These are phyloP conservation scores for Saccharomycopsis vini DNA, from an alignment of 805 yeast genomes.

Conservation along the genomic window DNA sequence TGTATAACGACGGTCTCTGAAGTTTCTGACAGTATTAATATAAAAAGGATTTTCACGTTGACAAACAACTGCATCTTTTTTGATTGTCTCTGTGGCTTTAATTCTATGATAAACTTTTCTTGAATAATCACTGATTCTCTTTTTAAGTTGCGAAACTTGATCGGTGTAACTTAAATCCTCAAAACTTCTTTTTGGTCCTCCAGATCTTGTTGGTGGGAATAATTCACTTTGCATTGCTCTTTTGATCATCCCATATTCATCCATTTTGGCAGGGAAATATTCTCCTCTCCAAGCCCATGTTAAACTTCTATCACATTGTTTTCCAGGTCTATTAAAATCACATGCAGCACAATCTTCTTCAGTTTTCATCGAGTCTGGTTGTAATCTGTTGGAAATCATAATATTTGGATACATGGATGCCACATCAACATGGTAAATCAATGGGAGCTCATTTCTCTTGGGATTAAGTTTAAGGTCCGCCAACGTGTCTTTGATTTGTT, in stretches of 20 bases:
- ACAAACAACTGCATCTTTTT: conserved; percentile 88
- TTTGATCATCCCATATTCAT: conserved; percentile 85
- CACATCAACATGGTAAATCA: conserved; percentile 95
- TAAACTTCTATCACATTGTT: conserved; percentile 80
- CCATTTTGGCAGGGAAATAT: conserved; percentile 80
- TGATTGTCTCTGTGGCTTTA: conserved; percentile 74
- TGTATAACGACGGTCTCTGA: conserved; percentile 93
- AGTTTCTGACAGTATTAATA: conserved; percentile 85
- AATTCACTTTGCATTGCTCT: conserved; percentile 72
- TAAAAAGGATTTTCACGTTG: conserved; percentile 97
- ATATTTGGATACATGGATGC: conserved; percentile 99
- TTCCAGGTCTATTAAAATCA: conserved; percentile 93
- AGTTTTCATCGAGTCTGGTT: conserved; percentile 94
- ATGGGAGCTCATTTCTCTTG: conserved; percentile 64
- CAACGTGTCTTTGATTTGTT: conserved; percentile 45
- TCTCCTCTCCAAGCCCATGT: conserved; percentile 99
- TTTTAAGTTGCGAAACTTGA: conserved; percentile 67
- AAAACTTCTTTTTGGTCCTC: conserved; percentile 47
- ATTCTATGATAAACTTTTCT: conserved; percentile 76
- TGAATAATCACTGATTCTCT: conserved; percentile 75
- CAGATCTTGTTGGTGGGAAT: conserved; percentile 37
- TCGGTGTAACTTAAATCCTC: conserved; percentile 71
- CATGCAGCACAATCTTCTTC: conserved; percentile 97
- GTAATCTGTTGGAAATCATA: conserved; percentile 94
- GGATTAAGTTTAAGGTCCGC: conserved; percentile 54